A percentile compares a stretch with the other conserved stretches of the same genome.
Evolutionary conservation across 2,329 filamentous ascomycete genomes (phyloP).

Genomic region (Clonostachys rosea): DNA sequence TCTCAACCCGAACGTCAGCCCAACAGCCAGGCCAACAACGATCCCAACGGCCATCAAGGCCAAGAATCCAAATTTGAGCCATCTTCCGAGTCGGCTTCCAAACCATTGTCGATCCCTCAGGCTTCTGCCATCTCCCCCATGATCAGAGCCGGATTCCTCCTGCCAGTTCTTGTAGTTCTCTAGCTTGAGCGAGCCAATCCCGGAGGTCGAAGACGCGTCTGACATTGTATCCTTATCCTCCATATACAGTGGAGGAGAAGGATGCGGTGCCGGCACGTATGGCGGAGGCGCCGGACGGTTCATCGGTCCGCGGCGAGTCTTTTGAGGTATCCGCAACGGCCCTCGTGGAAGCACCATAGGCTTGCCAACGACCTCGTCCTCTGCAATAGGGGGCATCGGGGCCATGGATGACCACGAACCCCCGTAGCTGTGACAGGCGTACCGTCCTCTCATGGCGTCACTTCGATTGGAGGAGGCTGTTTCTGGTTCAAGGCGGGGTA

Average conservation of each 20-base stretch:
- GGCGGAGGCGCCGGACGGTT: slow-evolving; percentile 1
- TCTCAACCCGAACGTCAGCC: slow-evolving; percentile 31
- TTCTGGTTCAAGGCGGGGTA: not conserved
- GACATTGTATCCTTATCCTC: not conserved
- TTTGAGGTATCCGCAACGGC: slow-evolving; percentile 20
- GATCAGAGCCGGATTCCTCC: not conserved
- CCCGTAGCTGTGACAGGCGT: too few species aligned
- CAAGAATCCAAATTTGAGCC: slow-evolving; percentile 23
- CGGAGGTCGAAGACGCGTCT: not conserved
- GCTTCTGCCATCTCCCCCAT: not conserved
- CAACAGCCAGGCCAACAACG: slow-evolving; percentile 29
- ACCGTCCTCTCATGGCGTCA: too few species aligned
- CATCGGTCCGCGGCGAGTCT: slow-evolving; percentile 10
- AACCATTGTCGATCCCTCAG: slow-evolving; percentile 1
- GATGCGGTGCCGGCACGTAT: not conserved
- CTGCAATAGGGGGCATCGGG: slow-evolving; percentile 5
- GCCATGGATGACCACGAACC: not conserved
- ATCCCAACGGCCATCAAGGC: slow-evolving; percentile 20
- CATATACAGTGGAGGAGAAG: not conserved
- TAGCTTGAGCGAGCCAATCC: not conserved
- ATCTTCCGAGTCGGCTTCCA: slow-evolving; percentile 10
- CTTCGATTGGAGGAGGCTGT: not conserved
- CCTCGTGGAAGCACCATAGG: slow-evolving; percentile 6
- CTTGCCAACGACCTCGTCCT: slow-evolving; percentile 2
- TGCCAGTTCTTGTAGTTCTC: not conserved